A percentile compares a stretch with the other conserved stretches of the same genome.
These are phyloP conservation scores for Nannizziopsis arthrosporioides DNA, from an alignment of 2,329 filamentous ascomycete species.

Conservation along the genomic window DNA sequence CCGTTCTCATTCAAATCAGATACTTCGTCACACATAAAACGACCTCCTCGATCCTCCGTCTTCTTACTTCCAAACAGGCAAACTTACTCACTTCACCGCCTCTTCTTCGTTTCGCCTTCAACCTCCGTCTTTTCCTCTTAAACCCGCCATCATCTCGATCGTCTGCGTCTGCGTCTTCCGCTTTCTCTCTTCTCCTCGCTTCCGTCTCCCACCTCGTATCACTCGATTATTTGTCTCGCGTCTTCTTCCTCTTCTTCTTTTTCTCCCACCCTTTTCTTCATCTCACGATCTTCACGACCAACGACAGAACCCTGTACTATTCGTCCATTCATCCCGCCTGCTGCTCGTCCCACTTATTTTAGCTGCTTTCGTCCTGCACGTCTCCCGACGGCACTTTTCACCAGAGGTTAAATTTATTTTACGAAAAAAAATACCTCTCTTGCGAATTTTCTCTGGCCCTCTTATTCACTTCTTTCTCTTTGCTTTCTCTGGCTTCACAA, in stretches of 20 bases:
- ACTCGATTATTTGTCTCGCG: no score
- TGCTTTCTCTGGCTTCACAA: slow-evolving; percentile 18
- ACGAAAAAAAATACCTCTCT: not conserved
- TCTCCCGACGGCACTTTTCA: slow-evolving; percentile 9
- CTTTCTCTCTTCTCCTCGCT: slow-evolving; percentile 7
- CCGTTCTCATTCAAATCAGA: no score
- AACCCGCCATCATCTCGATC: slow-evolving; percentile 9
- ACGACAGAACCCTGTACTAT: not conserved
- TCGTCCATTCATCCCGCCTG: not conserved
- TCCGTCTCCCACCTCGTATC: slow-evolving; percentile 5
- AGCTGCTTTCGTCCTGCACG: slow-evolving; percentile 1
- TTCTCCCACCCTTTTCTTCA: not conserved
- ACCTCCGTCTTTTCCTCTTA: slow-evolving; percentile 4
- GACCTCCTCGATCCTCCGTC: not conserved
- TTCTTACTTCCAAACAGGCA: not conserved
- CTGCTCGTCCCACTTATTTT: slow-evolving; percentile 5
- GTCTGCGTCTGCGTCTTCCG: no score
- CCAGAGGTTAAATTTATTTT: no score
- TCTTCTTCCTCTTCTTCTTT: slow-evolving; percentile 7
- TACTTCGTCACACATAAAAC: not conserved
- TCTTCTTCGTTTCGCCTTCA: slow-evolving; percentile 8
- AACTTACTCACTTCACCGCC: slow-evolving; percentile 5
- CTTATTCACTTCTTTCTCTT: slow-evolving; percentile 11
- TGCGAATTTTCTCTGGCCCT: slow-evolving; percentile 10
- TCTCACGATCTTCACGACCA: not conserved